Evolutionary conservation across 768 basidiomycete species (phyloP), one percentile per base, ranked within the genome.

Genomic region (Gyrodon lividus): DNA sequence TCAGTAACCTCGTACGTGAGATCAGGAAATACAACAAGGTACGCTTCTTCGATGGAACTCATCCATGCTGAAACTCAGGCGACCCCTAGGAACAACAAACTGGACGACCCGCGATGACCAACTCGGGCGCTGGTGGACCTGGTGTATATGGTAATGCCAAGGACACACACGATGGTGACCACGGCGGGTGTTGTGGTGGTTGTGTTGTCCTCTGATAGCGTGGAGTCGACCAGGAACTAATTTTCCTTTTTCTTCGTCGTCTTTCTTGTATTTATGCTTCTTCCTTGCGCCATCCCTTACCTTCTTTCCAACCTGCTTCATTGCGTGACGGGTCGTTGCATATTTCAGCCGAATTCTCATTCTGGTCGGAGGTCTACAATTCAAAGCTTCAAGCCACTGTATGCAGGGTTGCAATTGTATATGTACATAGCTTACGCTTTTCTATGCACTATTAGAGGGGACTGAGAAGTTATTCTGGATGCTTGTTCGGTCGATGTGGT

Each of bases 21-120:
- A 97, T 97, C 62, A 80, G 93, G 65, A 87, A 87, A 68, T 94
- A 92, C 68, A 97, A 95, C 77, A 92, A 91, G 79, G 93, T 91
- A 44, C 43, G 75, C 55, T 48, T 59, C 0, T 14, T 5, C 12
- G 22, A 14, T 9, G 9, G 52, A 34, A 24, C 33, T 39, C 38
- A 14, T 37, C 35, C 22, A 33, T 49, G 19, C 31, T 20, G 19
- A 16, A 33, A 31, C 14, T 33, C 23, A 50, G 24, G 16, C 22
- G 40, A 20, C 37, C 17, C 6, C 8, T 51, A 89, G 87, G 87
- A 89, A 61, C 87, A 87, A 71, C 83, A 88, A 73, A 86, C 82
- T 16, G 88, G 87, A 19, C 83, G 88, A 50, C 86, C 87, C 4
- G 74, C 76, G 22, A 77, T 82, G 53, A 63, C 78, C 30, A 82